A percentile compares a stretch with the other conserved stretches of the same genome.
phyloP scores from a whole-genome alignment of 805 yeast genomes.

The Zygoascus ofunaensis region DNA sequence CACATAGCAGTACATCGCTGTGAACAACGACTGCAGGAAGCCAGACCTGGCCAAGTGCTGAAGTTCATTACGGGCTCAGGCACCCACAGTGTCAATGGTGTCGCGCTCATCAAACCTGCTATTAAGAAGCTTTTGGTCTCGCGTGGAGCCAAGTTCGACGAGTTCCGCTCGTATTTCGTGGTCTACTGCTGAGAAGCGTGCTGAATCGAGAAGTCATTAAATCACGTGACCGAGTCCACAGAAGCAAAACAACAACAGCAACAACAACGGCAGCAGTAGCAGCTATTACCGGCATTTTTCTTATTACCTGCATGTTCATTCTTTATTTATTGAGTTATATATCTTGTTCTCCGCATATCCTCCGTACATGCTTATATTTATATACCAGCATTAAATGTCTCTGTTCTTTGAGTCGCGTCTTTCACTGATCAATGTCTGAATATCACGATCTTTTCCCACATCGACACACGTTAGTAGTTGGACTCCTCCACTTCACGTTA shows the following conservation, averaged over 20 bases:
- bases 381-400: not conserved
- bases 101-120: conserved; percentile 19
- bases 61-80: conserved; percentile 20
- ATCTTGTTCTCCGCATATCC: not conserved
- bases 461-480: too few species aligned
- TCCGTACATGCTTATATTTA: not conserved
- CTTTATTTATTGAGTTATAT: not conserved
- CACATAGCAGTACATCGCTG: conserved; percentile 11
- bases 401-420: not conserved
- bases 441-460: not conserved
- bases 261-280: too few species aligned
- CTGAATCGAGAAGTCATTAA: too few species aligned
- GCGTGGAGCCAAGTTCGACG: conserved; percentile 11
- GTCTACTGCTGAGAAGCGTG: not conserved
- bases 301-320: not conserved
- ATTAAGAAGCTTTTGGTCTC: conserved; percentile 13
- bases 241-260: too few species aligned
- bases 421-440: not conserved
- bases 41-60: conserved; percentile 7
- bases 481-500: too few species aligned
- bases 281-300: too few species aligned
- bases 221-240: too few species aligned
- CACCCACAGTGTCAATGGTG: conserved; percentile 15
- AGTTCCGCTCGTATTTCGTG: conserved; percentile 1
- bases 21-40: conserved; percentile 6